These are phyloP conservation scores for Lolium perenne DNA, from an alignment of 176 grass and related monocot genomes.

Conservation along the genomic window DNA sequence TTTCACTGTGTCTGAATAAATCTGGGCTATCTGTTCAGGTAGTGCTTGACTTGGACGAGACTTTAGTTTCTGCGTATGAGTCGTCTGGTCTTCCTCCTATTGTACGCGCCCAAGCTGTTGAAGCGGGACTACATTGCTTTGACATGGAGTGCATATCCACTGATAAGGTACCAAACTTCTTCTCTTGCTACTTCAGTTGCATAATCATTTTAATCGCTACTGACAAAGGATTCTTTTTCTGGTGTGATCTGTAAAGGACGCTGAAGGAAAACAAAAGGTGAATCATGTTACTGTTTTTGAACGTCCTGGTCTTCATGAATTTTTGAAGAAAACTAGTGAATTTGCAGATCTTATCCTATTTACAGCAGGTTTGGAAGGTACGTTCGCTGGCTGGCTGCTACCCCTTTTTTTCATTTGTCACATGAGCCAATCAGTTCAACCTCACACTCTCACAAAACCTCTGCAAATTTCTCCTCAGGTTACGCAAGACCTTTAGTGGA, in stretches of 20 bases:
- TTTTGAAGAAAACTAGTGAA: conserved; percentile 84
- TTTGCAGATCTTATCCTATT: conserved; percentile 98
- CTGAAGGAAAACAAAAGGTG: conserved; percentile 86
- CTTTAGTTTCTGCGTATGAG: conserved; percentile 99
- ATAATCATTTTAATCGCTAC: conserved; percentile 42
- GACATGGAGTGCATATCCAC: conserved; percentile 89
- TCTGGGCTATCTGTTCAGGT: conserved; percentile 59
- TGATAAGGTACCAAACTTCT: conserved; percentile 70
- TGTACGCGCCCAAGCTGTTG: conserved; percentile 83
- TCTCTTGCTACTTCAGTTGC: conserved; percentile 16
- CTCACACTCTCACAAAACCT: conserved; percentile 7
- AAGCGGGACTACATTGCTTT: conserved; percentile 93
- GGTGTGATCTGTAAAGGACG: conserved; percentile 62
- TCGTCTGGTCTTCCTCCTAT: conserved; percentile 84
- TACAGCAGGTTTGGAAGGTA: conserved; percentile 99
- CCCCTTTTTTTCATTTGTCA: conserved; percentile 34
- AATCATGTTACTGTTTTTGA: conserved; percentile 99
- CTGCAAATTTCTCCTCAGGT: conserved; percentile 58
- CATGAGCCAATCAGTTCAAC: neutral
- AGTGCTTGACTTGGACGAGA: conserved; percentile 98
- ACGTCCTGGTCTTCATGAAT: conserved; percentile 94
- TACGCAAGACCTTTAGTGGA: conserved; percentile 98
- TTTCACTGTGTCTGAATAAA: conserved; percentile 41
- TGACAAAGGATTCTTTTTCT: conserved; percentile 36
- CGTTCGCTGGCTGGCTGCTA: conserved; percentile 8